phyloP scores from a whole-genome alignment of 495 filamentous ascomycete genomes.

The Aspergillus biplanus region DNA sequence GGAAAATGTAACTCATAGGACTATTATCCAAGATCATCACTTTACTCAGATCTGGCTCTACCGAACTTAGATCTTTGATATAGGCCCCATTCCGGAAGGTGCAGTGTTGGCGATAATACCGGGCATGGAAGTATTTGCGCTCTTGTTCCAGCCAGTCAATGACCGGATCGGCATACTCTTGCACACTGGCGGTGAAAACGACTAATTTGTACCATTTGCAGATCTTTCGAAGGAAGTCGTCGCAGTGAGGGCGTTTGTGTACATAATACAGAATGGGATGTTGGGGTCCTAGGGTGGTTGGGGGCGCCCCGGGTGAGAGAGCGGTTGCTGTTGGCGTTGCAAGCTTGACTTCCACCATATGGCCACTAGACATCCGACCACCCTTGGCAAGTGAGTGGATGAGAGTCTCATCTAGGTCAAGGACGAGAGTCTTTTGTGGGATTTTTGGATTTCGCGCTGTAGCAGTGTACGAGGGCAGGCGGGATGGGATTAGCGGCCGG shows the following conservation, averaged over 20 bases:
- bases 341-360: slow-evolving; percentile 98
- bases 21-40: slow-evolving; percentile 99
- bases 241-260: slow-evolving; percentile 94
- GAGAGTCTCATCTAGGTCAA: slow-evolving; percentile 95
- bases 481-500: slow-evolving; percentile 82
- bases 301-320: slow-evolving; percentile 61
- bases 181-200: slow-evolving; percentile 93
- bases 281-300: slow-evolving; percentile 73
- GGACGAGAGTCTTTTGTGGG: slow-evolving; percentile 85
- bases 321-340: slow-evolving; percentile 63
- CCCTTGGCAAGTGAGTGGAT: slow-evolving; percentile 98
- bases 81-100: slow-evolving; percentile 93
- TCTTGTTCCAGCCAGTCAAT: slow-evolving; percentile 99
- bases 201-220: slow-evolving; percentile 99
- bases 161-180: slow-evolving; percentile 98
- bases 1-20: slow-evolving; percentile 97
- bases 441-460: slow-evolving; percentile 47
- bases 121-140: slow-evolving; percentile 87
- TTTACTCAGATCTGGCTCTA: slow-evolving; percentile 93
- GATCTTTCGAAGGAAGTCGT: slow-evolving; percentile 93
- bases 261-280: slow-evolving; percentile 99
- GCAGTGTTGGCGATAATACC: slow-evolving; percentile 96
- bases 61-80: slow-evolving; percentile 95
- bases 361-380: slow-evolving; percentile 91
- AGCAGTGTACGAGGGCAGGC: slow-evolving; percentile 79